These are phyloP conservation scores for Wallacemonas rigidus DNA, from an alignment of 208 protist genomes.

Conservation along the genomic window DNA sequence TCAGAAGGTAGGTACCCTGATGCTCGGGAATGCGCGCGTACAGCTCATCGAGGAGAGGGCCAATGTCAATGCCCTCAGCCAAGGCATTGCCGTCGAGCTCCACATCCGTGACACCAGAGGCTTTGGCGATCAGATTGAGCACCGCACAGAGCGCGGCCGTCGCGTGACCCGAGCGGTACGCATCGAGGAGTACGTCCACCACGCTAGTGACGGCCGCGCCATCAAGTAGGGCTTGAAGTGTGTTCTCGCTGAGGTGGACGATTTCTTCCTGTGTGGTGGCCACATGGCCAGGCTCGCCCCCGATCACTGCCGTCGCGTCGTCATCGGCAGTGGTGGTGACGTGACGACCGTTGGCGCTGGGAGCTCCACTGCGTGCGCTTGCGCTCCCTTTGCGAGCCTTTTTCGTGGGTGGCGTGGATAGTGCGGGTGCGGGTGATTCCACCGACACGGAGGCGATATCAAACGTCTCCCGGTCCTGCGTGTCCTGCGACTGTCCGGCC, in stretches of 20 bases:
- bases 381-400: neutral
- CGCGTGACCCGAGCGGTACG: conserved; percentile 49
- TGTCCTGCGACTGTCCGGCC: no score
- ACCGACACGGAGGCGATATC: conserved; percentile 31
- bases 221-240: conserved; percentile 49
- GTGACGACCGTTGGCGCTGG: neutral
- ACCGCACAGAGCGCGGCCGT: conserved; percentile 58
- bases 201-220: conserved; percentile 34
- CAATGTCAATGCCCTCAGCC: conserved; percentile 62
- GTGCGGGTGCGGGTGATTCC: conserved; percentile 17
- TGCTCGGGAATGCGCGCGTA: conserved; percentile 75
- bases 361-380: no score
- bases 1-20: conserved; percentile 72
- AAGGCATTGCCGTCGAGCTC: conserved; percentile 68
- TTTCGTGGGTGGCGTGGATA: neutral
- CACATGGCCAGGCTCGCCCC: conserved; percentile 17
- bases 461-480: conserved; percentile 13
- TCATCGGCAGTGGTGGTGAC: neutral
- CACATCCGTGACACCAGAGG: conserved; percentile 68
- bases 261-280: conserved; percentile 25
- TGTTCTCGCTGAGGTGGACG: conserved; percentile 34
- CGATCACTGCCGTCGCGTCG: neutral
- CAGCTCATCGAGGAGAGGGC: conserved; percentile 79
- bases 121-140: conserved; percentile 77
- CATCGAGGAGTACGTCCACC: conserved; percentile 43